Evolutionary conservation across 2,329 filamentous ascomycete genomes (phyloP).

Genomic region (Trichoderma oligosporum): DNA sequence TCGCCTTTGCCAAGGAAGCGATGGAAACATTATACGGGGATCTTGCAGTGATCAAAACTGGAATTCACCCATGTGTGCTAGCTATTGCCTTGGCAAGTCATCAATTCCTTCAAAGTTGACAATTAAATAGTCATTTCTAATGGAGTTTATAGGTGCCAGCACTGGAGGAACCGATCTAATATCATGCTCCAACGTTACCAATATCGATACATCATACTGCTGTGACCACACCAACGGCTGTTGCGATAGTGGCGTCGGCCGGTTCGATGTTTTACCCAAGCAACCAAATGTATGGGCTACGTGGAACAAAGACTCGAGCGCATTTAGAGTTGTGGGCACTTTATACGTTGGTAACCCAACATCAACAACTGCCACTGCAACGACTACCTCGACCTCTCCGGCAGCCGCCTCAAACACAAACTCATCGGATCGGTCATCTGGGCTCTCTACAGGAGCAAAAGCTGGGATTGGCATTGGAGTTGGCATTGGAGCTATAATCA

Average conservation of each 20-base stretch:
- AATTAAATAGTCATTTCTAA: neutral
- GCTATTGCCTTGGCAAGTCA: neutral
- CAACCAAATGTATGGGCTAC: neutral
- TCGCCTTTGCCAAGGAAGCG: neutral
- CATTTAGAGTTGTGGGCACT: neutral
- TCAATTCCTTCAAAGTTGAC: neutral
- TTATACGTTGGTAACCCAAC: neutral
- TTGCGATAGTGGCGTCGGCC: neutral
- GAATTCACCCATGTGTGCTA: neutral
- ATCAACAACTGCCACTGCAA: neutral
- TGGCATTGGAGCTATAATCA: neutral
- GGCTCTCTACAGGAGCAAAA: neutral
- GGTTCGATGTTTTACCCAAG: neutral
- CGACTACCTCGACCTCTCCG: neutral
- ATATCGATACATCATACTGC: neutral
- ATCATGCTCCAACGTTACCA: slow-evolving; percentile 4
- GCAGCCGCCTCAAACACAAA: neutral
- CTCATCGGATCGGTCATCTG: neutral
- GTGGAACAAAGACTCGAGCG: neutral
- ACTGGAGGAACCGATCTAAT: slow-evolving; percentile 5
- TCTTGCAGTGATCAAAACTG: slow-evolving; percentile 2
- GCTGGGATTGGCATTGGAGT: neutral
- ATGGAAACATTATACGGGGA: neutral
- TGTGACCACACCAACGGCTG: neutral
- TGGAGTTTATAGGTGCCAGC: neutral